Evolutionary conservation across 2,329 filamentous ascomycete genomes (phyloP), one percentile per base, ranked within the genome.

Genomic region (Botrytis cinerea): DNA sequence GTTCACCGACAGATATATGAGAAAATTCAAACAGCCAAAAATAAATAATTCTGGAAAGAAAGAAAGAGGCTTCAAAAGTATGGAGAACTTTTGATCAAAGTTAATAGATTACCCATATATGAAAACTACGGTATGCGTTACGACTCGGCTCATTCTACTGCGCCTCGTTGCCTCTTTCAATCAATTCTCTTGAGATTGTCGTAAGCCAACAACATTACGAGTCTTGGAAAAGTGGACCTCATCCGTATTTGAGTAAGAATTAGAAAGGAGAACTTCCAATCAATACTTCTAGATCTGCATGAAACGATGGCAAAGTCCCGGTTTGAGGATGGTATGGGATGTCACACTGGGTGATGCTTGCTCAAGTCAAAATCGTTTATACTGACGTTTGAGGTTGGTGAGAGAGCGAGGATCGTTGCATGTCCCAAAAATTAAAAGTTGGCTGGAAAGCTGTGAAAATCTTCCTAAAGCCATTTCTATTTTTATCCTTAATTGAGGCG

Each of bases 181-280:
- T 64, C 32, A 48, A 64, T 64, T 54, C 61, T 51, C 43, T 64
- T 22, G 32, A 43, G 20, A 48, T 73, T 68, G 71, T 51, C 63
- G 59, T 73, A 59, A 71, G 72, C 70, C 71, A 64, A 59, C 72
- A 64, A 71, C 59, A 70, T 64, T 62, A 66, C 48, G 32, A 72
- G 73, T 72, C 73, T 74, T 72, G 61, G 73, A 67, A 74, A 74
- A 72, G 73, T 72, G 73, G 73, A 62, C 20, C 51, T 32, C 32
- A 9, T 32, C 69, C 61, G 62, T 72, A 71, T 71, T 64, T 43
- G 59, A 71, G n/a, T 64, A 28, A 51, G 38, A 71, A 45, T 40
- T 62, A 66, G 45, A 43, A 67, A 69, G 66, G 66, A 69, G 66
- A 69, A 43, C 64, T 67, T 57, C 48, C 35, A 57, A 57, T 69